A percentile compares a stretch with the other conserved stretches of the same genome.
phyloP scores from a whole-genome alignment of 2,329 filamentous ascomycete genomes.

The Sarocladium brachiariae region DNA sequence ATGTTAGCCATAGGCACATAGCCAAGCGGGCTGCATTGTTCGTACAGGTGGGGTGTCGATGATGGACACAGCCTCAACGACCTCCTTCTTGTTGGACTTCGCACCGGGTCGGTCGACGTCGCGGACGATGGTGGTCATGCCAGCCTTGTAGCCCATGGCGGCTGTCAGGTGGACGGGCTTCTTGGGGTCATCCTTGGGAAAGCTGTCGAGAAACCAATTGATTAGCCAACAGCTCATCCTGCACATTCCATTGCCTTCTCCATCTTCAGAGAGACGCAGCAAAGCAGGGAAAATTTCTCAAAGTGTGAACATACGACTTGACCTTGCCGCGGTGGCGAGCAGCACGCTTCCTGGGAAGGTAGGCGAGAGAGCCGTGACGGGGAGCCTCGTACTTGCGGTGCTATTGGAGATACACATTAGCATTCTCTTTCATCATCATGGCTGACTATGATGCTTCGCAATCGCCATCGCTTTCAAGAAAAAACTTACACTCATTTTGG shows the following conservation, averaged over 20 bases:
- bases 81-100: conserved; percentile 99
- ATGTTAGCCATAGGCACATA: conserved; percentile 67
- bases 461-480: background rate
- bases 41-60: conserved; percentile 94
- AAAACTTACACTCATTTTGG: conserved; percentile 35
- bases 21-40: conserved; percentile 76
- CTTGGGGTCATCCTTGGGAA: conserved; percentile 99
- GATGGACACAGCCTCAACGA: conserved; percentile 82
- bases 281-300: background rate
- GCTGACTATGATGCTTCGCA: background rate
- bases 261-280: background rate
- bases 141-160: conserved; percentile 99
- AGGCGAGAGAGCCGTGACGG: conserved; percentile 89
- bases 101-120: conserved; percentile 98
- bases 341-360: conserved; percentile 84
- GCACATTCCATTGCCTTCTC: background rate
- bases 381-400: conserved; percentile 70
- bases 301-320: conserved; percentile 70
- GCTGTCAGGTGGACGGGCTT: conserved; percentile 99
- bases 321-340: conserved; percentile 94
- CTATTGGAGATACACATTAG: conserved; percentile 20
- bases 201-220: conserved; percentile 45
- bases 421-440: conserved; percentile 16
- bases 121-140: conserved; percentile 99
- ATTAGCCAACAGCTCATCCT: conserved; percentile 19